phyloP scores from a whole-genome alignment of 2,329 filamentous ascomycete species.

The Fusarium tjaetaba region DNA sequence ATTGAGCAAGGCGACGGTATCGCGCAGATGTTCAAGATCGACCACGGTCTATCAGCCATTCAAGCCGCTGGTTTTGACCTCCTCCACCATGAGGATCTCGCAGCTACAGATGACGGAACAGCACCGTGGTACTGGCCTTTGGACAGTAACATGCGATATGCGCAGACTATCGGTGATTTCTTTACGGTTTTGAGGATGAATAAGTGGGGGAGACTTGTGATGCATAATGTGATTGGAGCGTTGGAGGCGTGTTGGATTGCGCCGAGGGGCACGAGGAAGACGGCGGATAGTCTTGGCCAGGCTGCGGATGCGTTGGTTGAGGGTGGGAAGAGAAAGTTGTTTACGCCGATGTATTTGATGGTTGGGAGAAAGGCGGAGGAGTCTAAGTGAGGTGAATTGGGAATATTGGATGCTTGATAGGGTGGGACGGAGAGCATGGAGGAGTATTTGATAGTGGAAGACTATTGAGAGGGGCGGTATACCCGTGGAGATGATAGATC shows the following conservation, averaged over 20 bases:
- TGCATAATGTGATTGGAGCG: constrained; percentile 77
- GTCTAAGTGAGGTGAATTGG: neutral
- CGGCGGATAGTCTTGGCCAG: constrained; percentile 79
- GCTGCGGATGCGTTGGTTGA: constrained; percentile 85
- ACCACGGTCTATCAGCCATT: constrained; percentile 83
- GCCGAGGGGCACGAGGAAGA: constrained; percentile 85
- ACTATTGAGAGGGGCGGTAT: neutral
- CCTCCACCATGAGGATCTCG: constrained; percentile 66
- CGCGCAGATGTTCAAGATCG: constrained; percentile 92
- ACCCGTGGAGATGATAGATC: neutral
- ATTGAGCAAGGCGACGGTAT: constrained; percentile 98
- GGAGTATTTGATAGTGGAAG: neutral
- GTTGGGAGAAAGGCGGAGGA: constrained; percentile 8
- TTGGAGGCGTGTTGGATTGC: constrained; percentile 78
- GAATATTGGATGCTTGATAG: neutral
- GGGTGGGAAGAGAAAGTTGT: constrained; percentile 84
- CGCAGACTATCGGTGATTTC: constrained; percentile 77
- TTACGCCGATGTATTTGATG: constrained; percentile 90
- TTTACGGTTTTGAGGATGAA: constrained; percentile 87
- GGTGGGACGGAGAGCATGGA: neutral
- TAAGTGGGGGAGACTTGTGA: constrained; percentile 74
- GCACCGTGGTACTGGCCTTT: constrained; percentile 93
- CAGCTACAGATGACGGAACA: constrained; percentile 52
- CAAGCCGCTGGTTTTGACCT: constrained; percentile 85
- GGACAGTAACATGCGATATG: constrained; percentile 77